A percentile compares a stretch with the other conserved stretches of the same genome.
Conservation (phyloP, 108 stramenopile species). For the Skeletonema costatum region DNA sequence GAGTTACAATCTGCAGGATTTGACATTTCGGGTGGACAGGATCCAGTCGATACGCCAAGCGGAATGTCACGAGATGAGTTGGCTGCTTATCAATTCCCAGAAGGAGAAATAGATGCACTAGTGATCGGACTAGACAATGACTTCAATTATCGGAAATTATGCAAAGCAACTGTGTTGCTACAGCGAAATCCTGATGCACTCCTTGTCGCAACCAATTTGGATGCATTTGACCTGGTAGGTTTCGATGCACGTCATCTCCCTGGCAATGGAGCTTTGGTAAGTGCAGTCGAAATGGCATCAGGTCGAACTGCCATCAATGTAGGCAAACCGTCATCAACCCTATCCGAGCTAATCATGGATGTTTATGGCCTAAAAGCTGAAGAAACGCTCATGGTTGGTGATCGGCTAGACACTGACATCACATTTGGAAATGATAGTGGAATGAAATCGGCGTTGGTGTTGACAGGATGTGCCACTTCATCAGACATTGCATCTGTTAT, state of each 20-base stretch:
- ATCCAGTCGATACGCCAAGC: conserved; percentile 22
- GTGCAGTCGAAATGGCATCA: conserved; percentile 69
- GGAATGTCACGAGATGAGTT: conserved; percentile 75
- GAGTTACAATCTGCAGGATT: conserved; percentile 68
- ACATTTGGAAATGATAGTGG: conserved; percentile 71
- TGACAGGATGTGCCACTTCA: conserved; percentile 79
- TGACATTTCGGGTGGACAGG: conserved; percentile 48
- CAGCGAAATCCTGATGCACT: conserved; percentile 71
- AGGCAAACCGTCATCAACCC: conserved; percentile 73
- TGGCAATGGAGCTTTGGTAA: conserved; percentile 74
- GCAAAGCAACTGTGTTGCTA: conserved; percentile 74
- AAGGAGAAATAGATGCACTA: conserved; percentile 67
- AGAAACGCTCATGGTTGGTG: conserved; percentile 82
- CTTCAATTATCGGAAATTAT: conserved; percentile 81
- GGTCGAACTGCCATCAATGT: conserved; percentile 69
- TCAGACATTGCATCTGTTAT: conserved; percentile 40
- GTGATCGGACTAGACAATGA: conserved; percentile 79
- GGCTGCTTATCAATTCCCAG: conserved; percentile 59
- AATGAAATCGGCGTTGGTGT: conserved; percentile 67
- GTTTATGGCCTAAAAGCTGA: conserved; percentile 44
- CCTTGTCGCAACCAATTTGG: conserved; percentile 83
- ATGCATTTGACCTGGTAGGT: conserved; percentile 80
- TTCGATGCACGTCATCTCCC: conserved; percentile 71
- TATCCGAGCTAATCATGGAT: conserved; percentile 57
- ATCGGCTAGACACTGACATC: conserved; percentile 91